Percentiles rank a stretch among this genome's conserved stretches.
phyloP scores from a whole-genome alignment of 148 eudicot genomes.

The Gaultheria prostrata region DNA sequence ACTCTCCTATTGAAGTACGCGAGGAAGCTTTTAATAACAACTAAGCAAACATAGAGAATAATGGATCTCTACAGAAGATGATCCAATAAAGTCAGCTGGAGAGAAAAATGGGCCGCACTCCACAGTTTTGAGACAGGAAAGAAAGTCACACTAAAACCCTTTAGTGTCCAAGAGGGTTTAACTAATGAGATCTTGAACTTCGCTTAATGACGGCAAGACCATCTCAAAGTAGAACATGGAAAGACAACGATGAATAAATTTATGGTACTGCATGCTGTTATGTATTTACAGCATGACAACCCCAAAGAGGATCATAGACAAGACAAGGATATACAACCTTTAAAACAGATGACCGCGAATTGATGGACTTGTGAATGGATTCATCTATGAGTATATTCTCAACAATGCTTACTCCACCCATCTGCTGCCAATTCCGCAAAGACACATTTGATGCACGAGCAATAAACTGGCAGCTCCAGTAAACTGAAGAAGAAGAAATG shows the following conservation, averaged over 20 bases:
- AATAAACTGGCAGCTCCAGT: conserved; percentile 92
- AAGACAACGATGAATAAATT: background rate
- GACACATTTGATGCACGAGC: conserved; percentile 86
- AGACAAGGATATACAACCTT: conserved; percentile 48
- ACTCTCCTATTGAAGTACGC: background rate
- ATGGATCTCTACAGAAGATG: background rate
- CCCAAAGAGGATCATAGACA: background rate
- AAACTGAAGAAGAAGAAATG: conserved; percentile 45
- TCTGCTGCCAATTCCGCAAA: conserved; percentile 77
- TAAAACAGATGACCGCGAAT: conserved; percentile 75
- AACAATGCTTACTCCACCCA: conserved; percentile 77
- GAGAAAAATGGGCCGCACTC: background rate
- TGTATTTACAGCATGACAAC: background rate
- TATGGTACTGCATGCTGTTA: background rate
- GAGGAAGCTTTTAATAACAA: background rate
- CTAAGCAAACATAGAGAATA: background rate
- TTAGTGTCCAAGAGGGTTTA: background rate
- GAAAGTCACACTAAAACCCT: too few relatives aligned
- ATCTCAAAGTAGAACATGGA: background rate
- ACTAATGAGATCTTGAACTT: background rate
- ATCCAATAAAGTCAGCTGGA: background rate
- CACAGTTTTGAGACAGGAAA: conserved; percentile 6
- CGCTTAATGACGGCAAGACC: background rate
- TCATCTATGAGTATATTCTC: conserved; percentile 76
- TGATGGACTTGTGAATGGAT: conserved; percentile 70